Base-by-base conservation (phyloP, 148 eudicot genomes). In the Camellia sinensis region DNA sequence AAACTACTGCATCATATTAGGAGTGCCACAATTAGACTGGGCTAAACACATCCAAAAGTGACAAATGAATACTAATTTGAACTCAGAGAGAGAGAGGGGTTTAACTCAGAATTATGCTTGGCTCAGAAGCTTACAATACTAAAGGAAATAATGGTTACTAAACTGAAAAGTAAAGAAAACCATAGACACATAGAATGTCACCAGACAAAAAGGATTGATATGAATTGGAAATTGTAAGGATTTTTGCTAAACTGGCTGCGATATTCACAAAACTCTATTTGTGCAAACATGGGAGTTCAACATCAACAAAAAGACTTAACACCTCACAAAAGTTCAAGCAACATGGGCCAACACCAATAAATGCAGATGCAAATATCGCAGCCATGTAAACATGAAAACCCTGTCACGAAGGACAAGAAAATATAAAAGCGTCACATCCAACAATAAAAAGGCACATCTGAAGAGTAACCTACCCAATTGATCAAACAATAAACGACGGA, bases 61-160 rank as follows among this genome's bases (percentile, higher is more conserved):
- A 66, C 69, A 66, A 22, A 66, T 9, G 43, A 29, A 66, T 22
- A 66, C 11, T 19, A 29, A 66, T 29, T 66, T 4, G 18, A 66
- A 37, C 69, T 3, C 6, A 14, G 62, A 59, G 62, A 59, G 62
- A 37, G 41, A 22, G 41, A 37, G 43, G 43, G 29, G 68, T 0
- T 3, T 12, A 65, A 29, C 43, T 63, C 10, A 4, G 41, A 17
- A 68, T 68, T 15, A 5, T 41, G 13, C 43, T 67, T 67, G 45
- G 44, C 48, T 67, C 50, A 17, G 73, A 43, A 62, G 79, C n/a
- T 29, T 37, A 52, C 80, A 66, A 37, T 43, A 66, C 57, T 18
- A 22, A 48, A 22, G 71, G 44, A 67, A 78, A 59, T 7, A 65
- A 48, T 12, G 48, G 54, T 46, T 29, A 46, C 73, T n/a, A n/a